A percentile compares a stretch with the other conserved stretches of the same genome.
Evolutionary conservation across 2,329 filamentous ascomycete species (phyloP).

Genomic region (Colletotrichum ledebouriae): DNA sequence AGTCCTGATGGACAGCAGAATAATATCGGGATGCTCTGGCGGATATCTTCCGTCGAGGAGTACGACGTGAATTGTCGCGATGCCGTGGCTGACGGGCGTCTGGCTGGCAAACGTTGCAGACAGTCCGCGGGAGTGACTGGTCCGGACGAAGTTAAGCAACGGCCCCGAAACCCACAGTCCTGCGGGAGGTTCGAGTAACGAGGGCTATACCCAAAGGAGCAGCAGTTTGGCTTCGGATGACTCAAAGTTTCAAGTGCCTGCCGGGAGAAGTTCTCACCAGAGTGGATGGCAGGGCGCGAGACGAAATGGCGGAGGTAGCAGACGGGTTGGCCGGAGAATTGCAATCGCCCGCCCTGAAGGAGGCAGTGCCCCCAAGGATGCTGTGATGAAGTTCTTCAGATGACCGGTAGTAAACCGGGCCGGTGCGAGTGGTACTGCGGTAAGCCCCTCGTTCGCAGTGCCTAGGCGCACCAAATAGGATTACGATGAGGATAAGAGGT

Average conservation of each 20-base stretch:
- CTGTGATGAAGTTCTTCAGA: slow-evolving; percentile 17
- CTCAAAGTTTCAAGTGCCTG: slow-evolving; percentile 29
- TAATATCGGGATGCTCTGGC: not conserved
- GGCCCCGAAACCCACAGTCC: slow-evolving; percentile 13
- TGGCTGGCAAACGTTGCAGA: not conserved
- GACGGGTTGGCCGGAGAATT: not conserved
- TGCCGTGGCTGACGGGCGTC: not conserved
- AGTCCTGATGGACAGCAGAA: slow-evolving; percentile 7
- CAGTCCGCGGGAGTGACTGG: slow-evolving; percentile 9
- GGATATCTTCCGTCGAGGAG: slow-evolving; percentile 5
- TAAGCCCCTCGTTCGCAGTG: not conserved
- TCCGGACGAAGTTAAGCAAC: slow-evolving; percentile 24
- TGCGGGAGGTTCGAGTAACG: slow-evolving; percentile 16
- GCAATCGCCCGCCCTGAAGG: not conserved
- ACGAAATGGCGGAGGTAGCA: slow-evolving; percentile 11
- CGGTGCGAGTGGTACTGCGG: not conserved
- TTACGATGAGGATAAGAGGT: not conserved
- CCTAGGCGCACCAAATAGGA: slow-evolving; percentile 20
- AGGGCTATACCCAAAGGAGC: slow-evolving; percentile 6
- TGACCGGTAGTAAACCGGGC: not conserved
- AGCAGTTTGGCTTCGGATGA: slow-evolving; percentile 28
- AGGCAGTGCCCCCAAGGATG: slow-evolving; percentile 16
- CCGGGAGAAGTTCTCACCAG: slow-evolving; percentile 22
- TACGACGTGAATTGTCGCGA: slow-evolving; percentile 1
- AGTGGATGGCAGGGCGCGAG: slow-evolving; percentile 19